Conservation (phyloP, 306 rosid species). For the Citrullus colocynthis region DNA sequence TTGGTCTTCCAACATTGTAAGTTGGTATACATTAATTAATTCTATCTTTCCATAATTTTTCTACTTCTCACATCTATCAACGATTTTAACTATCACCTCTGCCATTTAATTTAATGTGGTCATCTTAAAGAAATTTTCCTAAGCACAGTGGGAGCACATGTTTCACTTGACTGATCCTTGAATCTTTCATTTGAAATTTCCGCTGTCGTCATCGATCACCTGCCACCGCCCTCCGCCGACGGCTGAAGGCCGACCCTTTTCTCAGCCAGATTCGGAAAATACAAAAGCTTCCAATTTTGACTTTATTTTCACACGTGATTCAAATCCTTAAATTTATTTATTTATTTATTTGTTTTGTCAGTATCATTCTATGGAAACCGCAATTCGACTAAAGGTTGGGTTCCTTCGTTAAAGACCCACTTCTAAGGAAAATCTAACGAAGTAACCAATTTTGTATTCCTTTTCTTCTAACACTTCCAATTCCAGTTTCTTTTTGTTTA, state of each 20-base stretch:
- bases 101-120: too few relatives aligned
- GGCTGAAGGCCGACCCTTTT: background rate
- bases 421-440: background rate
- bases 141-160: background rate
- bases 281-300: background rate
- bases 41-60: too few relatives aligned
- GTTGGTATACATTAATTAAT: too few relatives aligned
- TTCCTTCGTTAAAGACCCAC: background rate
- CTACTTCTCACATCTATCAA: too few relatives aligned
- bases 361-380: background rate
- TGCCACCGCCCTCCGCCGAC: background rate
- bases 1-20: too few relatives aligned
- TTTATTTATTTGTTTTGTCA: background rate
- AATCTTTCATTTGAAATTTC: background rate
- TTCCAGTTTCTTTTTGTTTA: background rate
- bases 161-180: background rate
- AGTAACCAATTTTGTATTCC: background rate
- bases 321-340: background rate
- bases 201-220: background rate
- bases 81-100: too few relatives aligned
- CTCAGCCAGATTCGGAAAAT: background rate
- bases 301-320: background rate
- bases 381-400: background rate
- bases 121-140: too few relatives aligned
- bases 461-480: background rate